These are phyloP conservation scores for Phanerochaete carnosa DNA, from an alignment of 768 basidiomycete species.

Conservation along the genomic window DNA sequence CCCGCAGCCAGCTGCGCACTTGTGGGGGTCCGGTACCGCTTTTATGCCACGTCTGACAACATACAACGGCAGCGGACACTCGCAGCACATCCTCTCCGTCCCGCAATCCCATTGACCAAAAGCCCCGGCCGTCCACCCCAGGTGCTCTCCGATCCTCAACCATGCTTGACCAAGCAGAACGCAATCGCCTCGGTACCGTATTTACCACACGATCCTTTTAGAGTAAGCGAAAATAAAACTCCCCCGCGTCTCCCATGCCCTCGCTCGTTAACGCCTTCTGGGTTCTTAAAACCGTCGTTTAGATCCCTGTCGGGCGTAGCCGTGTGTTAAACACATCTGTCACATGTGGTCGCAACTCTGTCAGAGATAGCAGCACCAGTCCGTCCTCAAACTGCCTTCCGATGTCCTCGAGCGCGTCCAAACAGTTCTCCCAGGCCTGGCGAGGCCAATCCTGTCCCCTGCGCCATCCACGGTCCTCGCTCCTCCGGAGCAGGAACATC, in stretches of 20 bases:
- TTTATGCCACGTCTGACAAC: too few relatives aligned
- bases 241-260: neutral
- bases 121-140: neutral
- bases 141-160: neutral
- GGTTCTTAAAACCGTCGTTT: neutral
- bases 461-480: slow-evolving; percentile 48
- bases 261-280: neutral
- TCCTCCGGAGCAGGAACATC: slow-evolving; percentile 49
- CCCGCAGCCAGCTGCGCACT: neutral
- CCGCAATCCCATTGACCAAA: neutral
- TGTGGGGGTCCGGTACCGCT: too few relatives aligned
- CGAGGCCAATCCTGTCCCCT: slow-evolving; percentile 75
- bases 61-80: too few relatives aligned
- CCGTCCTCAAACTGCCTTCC: slow-evolving; percentile 52
- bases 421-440: slow-evolving; percentile 58
- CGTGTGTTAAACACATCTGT: slow-evolving; percentile 43
- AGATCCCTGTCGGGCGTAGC: slow-evolving; percentile 41
- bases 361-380: slow-evolving; percentile 48
- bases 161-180: neutral
- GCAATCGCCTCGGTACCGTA: too few relatives aligned
- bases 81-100: neutral
- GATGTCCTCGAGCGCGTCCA: slow-evolving; percentile 44
- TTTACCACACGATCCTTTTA: neutral
- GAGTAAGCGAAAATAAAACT: neutral
- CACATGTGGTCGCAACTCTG: slow-evolving; percentile 46